Evolutionary conservation across 495 filamentous ascomycete species (phyloP), one percentile per base, ranked within the genome.

Genomic region (Hypoxylon subgilvum): DNA sequence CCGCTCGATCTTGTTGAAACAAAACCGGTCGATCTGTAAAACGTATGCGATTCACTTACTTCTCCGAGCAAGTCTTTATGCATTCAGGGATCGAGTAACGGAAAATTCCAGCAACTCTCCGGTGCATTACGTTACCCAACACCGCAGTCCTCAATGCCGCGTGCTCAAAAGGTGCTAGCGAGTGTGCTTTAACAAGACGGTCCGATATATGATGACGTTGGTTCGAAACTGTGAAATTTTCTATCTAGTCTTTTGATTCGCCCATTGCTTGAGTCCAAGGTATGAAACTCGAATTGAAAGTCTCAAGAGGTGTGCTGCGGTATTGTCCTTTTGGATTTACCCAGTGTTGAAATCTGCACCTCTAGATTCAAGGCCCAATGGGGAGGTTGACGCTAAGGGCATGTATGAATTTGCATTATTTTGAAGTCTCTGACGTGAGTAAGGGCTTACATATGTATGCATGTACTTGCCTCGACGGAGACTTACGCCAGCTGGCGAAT

Each of bases 221-320:
- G n/a, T 64, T 55, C 49, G 61, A 59, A 64, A 64, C 61, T n/a
- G 54, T 31, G 30, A 18, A 43, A 45, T 57, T 19, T 28, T n/a
- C n/a, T n/a, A n/a, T n/a, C n/a, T n/a, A n/a, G 23, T 28, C 23
- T 51, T 58, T 25, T 52, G 34, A 49, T 50, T 64, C 34, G 54
- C 19, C 40, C 46, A 46, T 64, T 39, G 32, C 44, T 53, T 22
- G 30, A 22, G 21, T 28, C 22, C 21, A 36, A 42, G n/a, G n/a
- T n/a, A n/a, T n/a, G 60, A 63, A 63, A 58, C 60, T 46, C 1
- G 49, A 42, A 16, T 40, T 25, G 52, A 4, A 22, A 53, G 21
- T 45, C 22, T 25, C 43, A 47, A 36, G n/a, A 34, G 34, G 36
- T 19, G 52, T 19, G 52, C 39, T 44, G 52, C 47, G 53, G 21